These are phyloP conservation scores for Colletotrichum viniferum DNA, from an alignment of 2,329 filamentous ascomycete genomes.

Conservation along the genomic window DNA sequence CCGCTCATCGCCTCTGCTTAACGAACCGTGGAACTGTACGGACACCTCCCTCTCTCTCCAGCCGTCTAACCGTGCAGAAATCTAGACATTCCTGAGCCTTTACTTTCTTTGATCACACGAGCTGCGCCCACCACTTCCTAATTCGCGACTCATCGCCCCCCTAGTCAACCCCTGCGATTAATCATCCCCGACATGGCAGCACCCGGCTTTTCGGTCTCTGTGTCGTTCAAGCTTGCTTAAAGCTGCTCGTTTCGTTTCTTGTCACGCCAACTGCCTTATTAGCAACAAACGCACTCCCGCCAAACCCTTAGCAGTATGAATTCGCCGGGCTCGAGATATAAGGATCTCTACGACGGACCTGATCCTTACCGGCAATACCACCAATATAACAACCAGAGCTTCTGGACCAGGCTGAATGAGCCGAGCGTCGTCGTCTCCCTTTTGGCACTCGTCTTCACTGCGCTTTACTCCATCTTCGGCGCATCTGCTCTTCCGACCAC, in stretches of 20 bases:
- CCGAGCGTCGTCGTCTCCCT: slow-evolving; percentile 39
- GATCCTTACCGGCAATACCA: slow-evolving; percentile 10
- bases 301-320: slow-evolving; percentile 14
- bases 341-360: slow-evolving; percentile 14
- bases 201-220: background rate
- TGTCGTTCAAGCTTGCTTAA: slow-evolving; percentile 14
- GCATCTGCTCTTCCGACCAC: slow-evolving; percentile 34
- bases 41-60: background rate
- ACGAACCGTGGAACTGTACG: background rate
- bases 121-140: background rate
- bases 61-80: slow-evolving; percentile 3
- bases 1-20: slow-evolving; percentile 1
- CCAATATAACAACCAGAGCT: background rate
- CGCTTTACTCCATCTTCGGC: slow-evolving; percentile 38
- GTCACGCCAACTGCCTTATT: background rate
- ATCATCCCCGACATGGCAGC: slow-evolving; percentile 13
- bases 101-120: slow-evolving; percentile 9
- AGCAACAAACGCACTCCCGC: background rate
- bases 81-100: background rate
- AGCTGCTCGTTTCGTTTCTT: slow-evolving; percentile 1
- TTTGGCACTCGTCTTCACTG: slow-evolving; percentile 34
- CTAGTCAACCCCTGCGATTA: background rate
- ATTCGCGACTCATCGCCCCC: slow-evolving; percentile 9
- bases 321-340: slow-evolving; percentile 12
- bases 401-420: slow-evolving; percentile 37